Evolutionary conservation across 2,329 filamentous ascomycete species (phyloP).

Genomic region (Pestalotiopsis sp.): DNA sequence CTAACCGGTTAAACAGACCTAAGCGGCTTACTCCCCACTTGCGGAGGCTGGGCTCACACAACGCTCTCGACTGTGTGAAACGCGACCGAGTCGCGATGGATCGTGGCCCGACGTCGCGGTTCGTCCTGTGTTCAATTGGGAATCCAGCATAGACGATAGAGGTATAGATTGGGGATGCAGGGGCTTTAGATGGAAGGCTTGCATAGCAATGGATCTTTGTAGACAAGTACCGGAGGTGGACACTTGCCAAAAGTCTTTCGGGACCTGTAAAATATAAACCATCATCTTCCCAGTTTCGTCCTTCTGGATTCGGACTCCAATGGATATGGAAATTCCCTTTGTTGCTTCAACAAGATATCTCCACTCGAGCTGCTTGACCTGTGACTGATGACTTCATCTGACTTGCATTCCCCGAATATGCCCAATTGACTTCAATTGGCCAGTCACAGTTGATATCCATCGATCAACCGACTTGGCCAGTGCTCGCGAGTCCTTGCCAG

Average conservation of each 20-base stretch:
- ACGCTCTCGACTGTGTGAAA: slow-evolving; percentile 30
- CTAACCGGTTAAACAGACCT: slow-evolving; percentile 29
- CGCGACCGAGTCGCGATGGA: slow-evolving; percentile 24
- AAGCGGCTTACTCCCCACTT: slow-evolving; percentile 32
- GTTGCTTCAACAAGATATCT: not conserved
- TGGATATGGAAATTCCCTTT: slow-evolving; percentile 9
- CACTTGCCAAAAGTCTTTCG: slow-evolving; percentile 18
- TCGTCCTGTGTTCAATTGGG: slow-evolving; percentile 31
- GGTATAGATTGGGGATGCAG: slow-evolving; percentile 27
- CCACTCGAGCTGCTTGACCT: not conserved
- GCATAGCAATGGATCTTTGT: slow-evolving; percentile 33
- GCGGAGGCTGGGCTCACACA: slow-evolving; percentile 32
- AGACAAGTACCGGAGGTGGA: slow-evolving; percentile 29
- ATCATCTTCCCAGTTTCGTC: slow-evolving; percentile 17
- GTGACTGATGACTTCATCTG: not conserved
- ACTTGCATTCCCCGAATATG: not conserved
- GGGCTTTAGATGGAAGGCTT: slow-evolving; percentile 26
- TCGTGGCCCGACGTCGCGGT: slow-evolving; percentile 21
- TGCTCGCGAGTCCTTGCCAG: not conserved
- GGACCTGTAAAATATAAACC: slow-evolving; percentile 27
- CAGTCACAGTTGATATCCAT: not conserved
- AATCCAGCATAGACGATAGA: slow-evolving; percentile 38
- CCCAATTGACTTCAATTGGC: slow-evolving; percentile 18
- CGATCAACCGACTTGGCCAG: not conserved
- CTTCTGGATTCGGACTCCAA: slow-evolving; percentile 8